Percentiles rank a stretch among this genome's conserved stretches.
phyloP scores from a whole-genome alignment of 495 filamentous ascomycete genomes.

The Pseudomonodictys pantanalensis region DNA sequence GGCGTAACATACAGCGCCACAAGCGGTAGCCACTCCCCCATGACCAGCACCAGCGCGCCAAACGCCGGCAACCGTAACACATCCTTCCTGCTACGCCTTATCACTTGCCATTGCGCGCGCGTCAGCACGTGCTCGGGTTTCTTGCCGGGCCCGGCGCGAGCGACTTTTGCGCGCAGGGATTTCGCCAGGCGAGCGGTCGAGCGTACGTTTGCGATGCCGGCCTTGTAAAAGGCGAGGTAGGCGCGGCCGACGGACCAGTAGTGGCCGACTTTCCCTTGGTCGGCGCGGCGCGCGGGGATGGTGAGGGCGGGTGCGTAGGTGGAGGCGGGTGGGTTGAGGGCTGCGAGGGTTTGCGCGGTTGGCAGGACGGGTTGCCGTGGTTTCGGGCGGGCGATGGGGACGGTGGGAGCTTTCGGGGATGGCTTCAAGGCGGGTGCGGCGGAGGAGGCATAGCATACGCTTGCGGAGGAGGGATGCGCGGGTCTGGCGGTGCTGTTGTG shows the following conservation, averaged over 20 bases:
- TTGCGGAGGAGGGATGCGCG: neutral
- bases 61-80: slow-evolving; percentile 73
- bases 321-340: too few species aligned
- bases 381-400: too few species aligned
- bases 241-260: too few species aligned
- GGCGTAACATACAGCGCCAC: slow-evolving; percentile 60
- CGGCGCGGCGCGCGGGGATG: too few species aligned
- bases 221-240: slow-evolving; percentile 81
- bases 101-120: slow-evolving; percentile 62
- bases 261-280: too few species aligned
- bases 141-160: too few species aligned
- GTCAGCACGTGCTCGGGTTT: slow-evolving; percentile 43
- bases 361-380: too few species aligned
- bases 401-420: too few species aligned
- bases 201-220: slow-evolving; percentile 67
- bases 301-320: too few species aligned
- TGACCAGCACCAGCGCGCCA: slow-evolving; percentile 64
- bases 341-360: too few species aligned
- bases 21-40: slow-evolving; percentile 82
- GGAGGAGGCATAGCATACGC: slow-evolving; percentile 2
- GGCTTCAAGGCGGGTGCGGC: slow-evolving; percentile 43
- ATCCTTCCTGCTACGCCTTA: slow-evolving; percentile 65
- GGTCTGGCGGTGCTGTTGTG: neutral
- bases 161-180: neutral
- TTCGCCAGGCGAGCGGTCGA: slow-evolving; percentile 51